Conservation (phyloP, 768 basidiomycete species). For the Boletus speciosus region DNA sequence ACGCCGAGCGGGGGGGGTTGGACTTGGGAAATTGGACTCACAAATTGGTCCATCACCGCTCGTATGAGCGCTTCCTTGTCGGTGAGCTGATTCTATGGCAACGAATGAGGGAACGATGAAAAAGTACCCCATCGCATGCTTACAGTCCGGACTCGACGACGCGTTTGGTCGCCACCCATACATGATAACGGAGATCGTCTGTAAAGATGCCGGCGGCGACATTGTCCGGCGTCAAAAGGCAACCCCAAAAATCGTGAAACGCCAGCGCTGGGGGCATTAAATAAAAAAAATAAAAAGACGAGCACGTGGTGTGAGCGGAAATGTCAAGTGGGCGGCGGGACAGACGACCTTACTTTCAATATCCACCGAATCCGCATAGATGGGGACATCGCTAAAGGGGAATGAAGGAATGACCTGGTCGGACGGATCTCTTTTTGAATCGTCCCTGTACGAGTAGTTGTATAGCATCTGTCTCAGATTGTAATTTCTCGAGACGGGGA, state of each 20-base stretch:
- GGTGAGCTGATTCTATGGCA: constrained; percentile 8
- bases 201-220: constrained; percentile 24
- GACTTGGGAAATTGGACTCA: constrained; percentile 17
- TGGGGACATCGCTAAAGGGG: constrained; percentile 26
- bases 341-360: constrained; percentile 36
- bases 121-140: neutral
- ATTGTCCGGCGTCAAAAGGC: constrained; percentile 34
- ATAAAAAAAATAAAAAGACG: neutral
- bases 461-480: constrained; percentile 28
- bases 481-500: constrained; percentile 26
- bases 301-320: neutral
- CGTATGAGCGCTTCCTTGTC: constrained; percentile 16
- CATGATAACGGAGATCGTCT: constrained; percentile 31
- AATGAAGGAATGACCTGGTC: constrained; percentile 33
- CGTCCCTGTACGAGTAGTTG: constrained; percentile 12
- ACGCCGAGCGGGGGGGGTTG: neutral
- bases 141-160: constrained; percentile 28
- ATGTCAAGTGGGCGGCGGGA: neutral
- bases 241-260: constrained; percentile 33
- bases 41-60: constrained; percentile 30
- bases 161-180: constrained; percentile 32
- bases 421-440: constrained; percentile 4
- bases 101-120: neutral
- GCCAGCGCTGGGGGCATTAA: constrained; percentile 25
- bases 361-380: constrained; percentile 41